A percentile compares a stretch with the other conserved stretches of the same genome.
Conservation (phyloP, 2,329 filamentous ascomycete species). For the Phyllosticta paracitricarpa region DNA sequence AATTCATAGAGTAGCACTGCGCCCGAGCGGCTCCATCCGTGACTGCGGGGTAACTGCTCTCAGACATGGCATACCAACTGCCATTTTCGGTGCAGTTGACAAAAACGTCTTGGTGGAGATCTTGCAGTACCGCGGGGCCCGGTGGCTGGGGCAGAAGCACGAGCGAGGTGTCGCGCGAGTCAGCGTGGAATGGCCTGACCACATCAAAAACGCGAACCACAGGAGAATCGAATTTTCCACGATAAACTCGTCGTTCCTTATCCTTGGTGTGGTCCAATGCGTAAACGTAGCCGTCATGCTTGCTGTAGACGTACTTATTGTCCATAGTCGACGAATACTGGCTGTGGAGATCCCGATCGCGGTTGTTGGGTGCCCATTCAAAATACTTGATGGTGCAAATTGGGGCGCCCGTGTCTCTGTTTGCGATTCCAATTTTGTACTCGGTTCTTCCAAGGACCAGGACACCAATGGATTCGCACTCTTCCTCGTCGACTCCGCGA, state of each 20-base stretch:
- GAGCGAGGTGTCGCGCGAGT: conserved; percentile 61
- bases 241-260: conserved; percentile 23
- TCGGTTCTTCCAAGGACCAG: conserved; percentile 78
- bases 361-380: conserved; percentile 90
- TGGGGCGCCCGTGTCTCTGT: conserved; percentile 58
- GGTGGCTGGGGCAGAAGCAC: conserved; percentile 79
- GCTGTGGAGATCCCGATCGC: conserved; percentile 73
- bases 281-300: conserved; percentile 74
- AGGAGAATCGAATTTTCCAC: conserved; percentile 59
- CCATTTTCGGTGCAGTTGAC: conserved; percentile 79
- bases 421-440: conserved; percentile 80
- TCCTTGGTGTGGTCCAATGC: conserved; percentile 60
- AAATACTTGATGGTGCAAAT: conserved; percentile 88
- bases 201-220: conserved; percentile 87
- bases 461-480: conserved; percentile 71
- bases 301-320: conserved; percentile 78
- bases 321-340: conserved; percentile 77
- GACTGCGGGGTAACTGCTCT: conserved; percentile 74
- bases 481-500: conserved; percentile 52
- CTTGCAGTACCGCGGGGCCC: conserved; percentile 43
- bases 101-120: conserved; percentile 48
- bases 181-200: conserved; percentile 59
- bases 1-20: conserved; percentile 40
- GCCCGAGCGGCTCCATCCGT: conserved; percentile 56
- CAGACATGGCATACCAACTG: conserved; percentile 90